Evolutionary conservation across 2,329 filamentous ascomycete species (phyloP).

Genomic region (Biscogniauxia mediterranea): DNA sequence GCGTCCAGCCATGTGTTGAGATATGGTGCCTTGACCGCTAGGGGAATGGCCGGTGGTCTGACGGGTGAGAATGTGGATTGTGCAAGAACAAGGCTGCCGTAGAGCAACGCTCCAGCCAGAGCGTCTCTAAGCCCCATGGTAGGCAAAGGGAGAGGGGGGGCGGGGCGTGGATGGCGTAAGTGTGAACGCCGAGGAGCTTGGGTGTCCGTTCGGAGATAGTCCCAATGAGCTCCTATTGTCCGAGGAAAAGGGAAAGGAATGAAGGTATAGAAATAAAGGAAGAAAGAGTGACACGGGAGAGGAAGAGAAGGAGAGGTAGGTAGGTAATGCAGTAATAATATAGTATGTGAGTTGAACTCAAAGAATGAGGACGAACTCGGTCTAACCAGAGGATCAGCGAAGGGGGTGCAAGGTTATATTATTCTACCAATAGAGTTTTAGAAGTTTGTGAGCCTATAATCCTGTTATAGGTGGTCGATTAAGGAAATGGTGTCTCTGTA

Average conservation of each 20-base stretch:
- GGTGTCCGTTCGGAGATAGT: slow-evolving; percentile 6
- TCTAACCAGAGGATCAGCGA: slow-evolving; percentile 15
- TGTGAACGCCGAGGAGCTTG: background rate
- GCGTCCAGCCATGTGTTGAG: slow-evolving; percentile 67
- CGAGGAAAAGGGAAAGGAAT: background rate
- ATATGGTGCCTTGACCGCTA: slow-evolving; percentile 75
- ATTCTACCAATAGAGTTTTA: background rate
- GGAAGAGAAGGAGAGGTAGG: background rate
- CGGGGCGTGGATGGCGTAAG: background rate
- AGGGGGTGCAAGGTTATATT: slow-evolving; percentile 5
- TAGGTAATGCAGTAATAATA: background rate
- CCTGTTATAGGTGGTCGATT: slow-evolving; percentile 8
- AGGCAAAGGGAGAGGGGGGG: no score
- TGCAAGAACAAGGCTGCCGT: slow-evolving; percentile 27
- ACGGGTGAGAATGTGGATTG: slow-evolving; percentile 61
- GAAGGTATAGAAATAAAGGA: background rate
- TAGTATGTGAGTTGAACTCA: background rate
- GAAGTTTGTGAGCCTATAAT: slow-evolving; percentile 8
- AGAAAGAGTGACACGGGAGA: background rate
- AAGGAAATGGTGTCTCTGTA: slow-evolving; percentile 7
- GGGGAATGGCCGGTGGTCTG: slow-evolving; percentile 65
- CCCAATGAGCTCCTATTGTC: slow-evolving; percentile 1
- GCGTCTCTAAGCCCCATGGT: slow-evolving; percentile 28
- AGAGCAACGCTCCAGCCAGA: slow-evolving; percentile 29
- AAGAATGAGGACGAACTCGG: slow-evolving; percentile 12